Base-by-base conservation (phyloP, 1,284 basidiomycete species). In the Ustilago curta region DNA sequence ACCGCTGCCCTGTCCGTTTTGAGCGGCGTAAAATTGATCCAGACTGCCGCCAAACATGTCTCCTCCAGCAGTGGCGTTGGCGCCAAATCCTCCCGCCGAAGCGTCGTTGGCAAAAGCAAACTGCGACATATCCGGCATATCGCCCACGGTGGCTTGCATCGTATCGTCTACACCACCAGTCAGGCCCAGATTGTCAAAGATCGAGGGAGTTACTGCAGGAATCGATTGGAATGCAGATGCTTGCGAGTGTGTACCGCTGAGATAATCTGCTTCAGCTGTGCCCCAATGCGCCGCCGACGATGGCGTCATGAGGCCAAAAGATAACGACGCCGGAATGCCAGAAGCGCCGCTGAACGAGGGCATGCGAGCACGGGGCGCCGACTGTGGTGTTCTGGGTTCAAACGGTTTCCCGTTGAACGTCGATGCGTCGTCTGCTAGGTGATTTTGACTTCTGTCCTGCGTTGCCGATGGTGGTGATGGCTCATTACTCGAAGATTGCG, bases 161-260 rank as follows among this genome's bases (percentile, higher is more conserved):
- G 65, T 32, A 6, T 64, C 68, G 23, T 57, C 64, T 16, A 48
- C 8, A 11, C 50, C 21, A 7, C 53, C 50, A 5, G 58, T 25
- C 45, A 74, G 25, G n/a, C 63, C 47, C 32, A 67, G 35, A 35
- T 60, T 64, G 64, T 75, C 72, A 45, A 75, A 70, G 45, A 75
- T 66, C 16, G 67, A 70, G 12, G 72, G 68, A 0, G 72, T 75
- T 5, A 69, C 47, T 1, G 71, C 53, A 14, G 71, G 71, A 4
- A 73, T 8, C 5, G 50, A 9, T n/a, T 55, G 61, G 29, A 32
- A 63, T n/a, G 32, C n/a, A 4, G 27, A 18, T n/a, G 59, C 40
- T 48, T 67, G 66, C n/a, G 70, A 68, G n/a, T 64, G 60, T 1
- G 62, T 59, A 9, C 66, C 71, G 9, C 52, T 51, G 5, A 69